phyloP scores from a whole-genome alignment of 371 early-diverging fungal genomes.

The Apophysomyces variabilis region DNA sequence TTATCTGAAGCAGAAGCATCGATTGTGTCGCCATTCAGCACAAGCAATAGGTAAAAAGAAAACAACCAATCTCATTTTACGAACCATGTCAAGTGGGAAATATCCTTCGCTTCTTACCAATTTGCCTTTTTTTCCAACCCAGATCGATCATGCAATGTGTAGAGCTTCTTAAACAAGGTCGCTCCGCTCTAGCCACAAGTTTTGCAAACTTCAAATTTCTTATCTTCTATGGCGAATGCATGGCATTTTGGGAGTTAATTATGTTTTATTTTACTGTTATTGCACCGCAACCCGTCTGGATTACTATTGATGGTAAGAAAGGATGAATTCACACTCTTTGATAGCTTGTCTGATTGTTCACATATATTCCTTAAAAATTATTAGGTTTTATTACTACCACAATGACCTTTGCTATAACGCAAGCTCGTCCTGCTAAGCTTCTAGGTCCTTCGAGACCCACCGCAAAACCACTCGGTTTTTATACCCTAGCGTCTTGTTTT shows the following conservation, averaged over 20 bases:
- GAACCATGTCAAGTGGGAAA: too few relatives aligned
- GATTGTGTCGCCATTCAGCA: slow-evolving; percentile 85
- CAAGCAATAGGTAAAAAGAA: slow-evolving; percentile 34
- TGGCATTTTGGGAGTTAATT: slow-evolving; percentile 70
- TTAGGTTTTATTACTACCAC: slow-evolving; percentile 57
- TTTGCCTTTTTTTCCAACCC: slow-evolving; percentile 31
- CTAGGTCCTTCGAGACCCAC: slow-evolving; percentile 71
- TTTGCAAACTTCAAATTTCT: slow-evolving; percentile 82
- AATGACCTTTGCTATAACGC: slow-evolving; percentile 70
- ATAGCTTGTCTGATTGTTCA: not conserved
- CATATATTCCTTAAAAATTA: not conserved
- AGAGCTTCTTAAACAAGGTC: slow-evolving; percentile 72
- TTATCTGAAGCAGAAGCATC: slow-evolving; percentile 81
- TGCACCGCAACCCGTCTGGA: slow-evolving; percentile 73
- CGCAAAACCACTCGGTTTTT: slow-evolving; percentile 69
- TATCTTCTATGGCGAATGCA: slow-evolving; percentile 78
- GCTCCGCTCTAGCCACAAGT: slow-evolving; percentile 76
- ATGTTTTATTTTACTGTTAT: slow-evolving; percentile 74
- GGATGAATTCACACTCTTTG: not conserved
- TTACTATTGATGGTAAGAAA: slow-evolving; percentile 66
- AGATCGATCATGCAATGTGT: slow-evolving; percentile 75
- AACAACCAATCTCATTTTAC: not conserved
- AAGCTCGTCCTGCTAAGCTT: slow-evolving; percentile 59
- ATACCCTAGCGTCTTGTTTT: slow-evolving; percentile 67
- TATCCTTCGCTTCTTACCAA: too few relatives aligned